Conservation (phyloP, 2,329 filamentous ascomycete genomes). For the Exophiala sp. region DNA sequence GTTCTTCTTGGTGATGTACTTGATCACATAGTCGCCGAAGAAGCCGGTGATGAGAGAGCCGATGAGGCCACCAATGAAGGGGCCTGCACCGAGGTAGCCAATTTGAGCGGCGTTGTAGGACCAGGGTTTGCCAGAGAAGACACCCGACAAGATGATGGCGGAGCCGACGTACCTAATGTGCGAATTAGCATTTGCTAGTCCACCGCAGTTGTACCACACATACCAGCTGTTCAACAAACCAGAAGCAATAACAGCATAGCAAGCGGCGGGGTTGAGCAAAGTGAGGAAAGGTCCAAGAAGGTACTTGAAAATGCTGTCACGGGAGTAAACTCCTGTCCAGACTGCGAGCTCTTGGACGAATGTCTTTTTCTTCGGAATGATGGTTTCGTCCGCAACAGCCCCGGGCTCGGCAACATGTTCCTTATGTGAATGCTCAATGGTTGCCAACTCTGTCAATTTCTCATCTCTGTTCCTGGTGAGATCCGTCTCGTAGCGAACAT, state of each 20-base stretch:
- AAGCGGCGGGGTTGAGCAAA: slow-evolving; percentile 31
- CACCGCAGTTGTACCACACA: slow-evolving; percentile 9
- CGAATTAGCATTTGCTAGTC: background rate
- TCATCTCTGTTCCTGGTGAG: slow-evolving; percentile 5
- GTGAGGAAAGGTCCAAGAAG: slow-evolving; percentile 33
- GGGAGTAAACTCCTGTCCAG: slow-evolving; percentile 23
- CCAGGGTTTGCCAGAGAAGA: slow-evolving; percentile 34
- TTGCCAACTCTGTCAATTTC: slow-evolving; percentile 18
- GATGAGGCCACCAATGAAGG: slow-evolving; percentile 20
- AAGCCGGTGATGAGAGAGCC: slow-evolving; percentile 40
- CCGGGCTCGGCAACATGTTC: slow-evolving; percentile 10
- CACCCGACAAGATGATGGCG: slow-evolving; percentile 31
- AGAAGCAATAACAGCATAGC: slow-evolving; percentile 25
- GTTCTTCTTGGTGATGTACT: slow-evolving; percentile 42
- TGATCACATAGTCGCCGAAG: slow-evolving; percentile 33
- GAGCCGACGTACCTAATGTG: slow-evolving; percentile 21
- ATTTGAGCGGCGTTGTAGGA: slow-evolving; percentile 31
- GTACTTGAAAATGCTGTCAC: slow-evolving; percentile 26
- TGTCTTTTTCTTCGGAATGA: slow-evolving; percentile 18
- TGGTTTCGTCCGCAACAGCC: background rate
- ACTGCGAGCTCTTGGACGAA: slow-evolving; percentile 24
- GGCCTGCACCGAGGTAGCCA: slow-evolving; percentile 27
- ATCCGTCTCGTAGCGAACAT: slow-evolving; percentile 30
- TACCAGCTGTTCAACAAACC: slow-evolving; percentile 30
- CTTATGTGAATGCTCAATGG: slow-evolving; percentile 19